These are phyloP conservation scores for Hypocrella siamensis DNA, from an alignment of 2,329 filamentous ascomycete genomes.

Conservation along the genomic window DNA sequence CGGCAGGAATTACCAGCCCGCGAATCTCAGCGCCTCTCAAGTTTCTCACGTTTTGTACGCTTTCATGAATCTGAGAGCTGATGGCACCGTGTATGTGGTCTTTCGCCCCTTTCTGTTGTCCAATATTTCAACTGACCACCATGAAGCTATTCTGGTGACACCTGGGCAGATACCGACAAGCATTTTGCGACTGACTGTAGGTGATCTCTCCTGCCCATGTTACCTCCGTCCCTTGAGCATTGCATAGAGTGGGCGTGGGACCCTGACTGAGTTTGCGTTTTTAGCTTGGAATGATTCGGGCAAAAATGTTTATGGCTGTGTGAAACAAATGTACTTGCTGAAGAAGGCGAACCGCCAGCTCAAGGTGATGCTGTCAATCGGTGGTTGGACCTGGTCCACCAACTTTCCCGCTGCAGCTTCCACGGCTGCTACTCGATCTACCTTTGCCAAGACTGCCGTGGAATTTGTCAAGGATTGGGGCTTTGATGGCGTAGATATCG, in stretches of 20 bases:
- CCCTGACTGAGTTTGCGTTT: conserved; percentile 1
- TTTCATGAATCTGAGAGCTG: conserved; percentile 59
- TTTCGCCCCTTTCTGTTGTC: not conserved
- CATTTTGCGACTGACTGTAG: conserved; percentile 53
- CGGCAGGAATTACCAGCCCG: conserved; percentile 55
- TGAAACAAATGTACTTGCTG: conserved; percentile 64
- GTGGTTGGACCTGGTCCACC: conserved; percentile 70
- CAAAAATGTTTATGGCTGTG: conserved; percentile 63
- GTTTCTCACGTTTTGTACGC: conserved; percentile 68
- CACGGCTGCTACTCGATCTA: conserved; percentile 42
- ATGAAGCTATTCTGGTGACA: conserved; percentile 46
- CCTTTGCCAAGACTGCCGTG: conserved; percentile 56
- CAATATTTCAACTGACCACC: not conserved
- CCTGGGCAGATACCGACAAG: conserved; percentile 56
- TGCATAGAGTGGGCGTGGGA: no score
- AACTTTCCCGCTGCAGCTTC: conserved; percentile 57
- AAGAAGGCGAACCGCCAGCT: conserved; percentile 66
- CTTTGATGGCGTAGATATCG: conserved; percentile 31
- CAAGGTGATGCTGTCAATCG: conserved; percentile 66
- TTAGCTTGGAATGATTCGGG: conserved; percentile 43
- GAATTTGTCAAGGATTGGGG: conserved; percentile 59
- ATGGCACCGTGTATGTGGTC: conserved; percentile 52
- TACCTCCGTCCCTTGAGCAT: not conserved
- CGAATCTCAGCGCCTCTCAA: conserved; percentile 51
- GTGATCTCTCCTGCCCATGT: conserved; percentile 5